Evolutionary conservation across 2,329 filamentous ascomycete genomes (phyloP).

Genomic region (Ceratocystis colombiana): DNA sequence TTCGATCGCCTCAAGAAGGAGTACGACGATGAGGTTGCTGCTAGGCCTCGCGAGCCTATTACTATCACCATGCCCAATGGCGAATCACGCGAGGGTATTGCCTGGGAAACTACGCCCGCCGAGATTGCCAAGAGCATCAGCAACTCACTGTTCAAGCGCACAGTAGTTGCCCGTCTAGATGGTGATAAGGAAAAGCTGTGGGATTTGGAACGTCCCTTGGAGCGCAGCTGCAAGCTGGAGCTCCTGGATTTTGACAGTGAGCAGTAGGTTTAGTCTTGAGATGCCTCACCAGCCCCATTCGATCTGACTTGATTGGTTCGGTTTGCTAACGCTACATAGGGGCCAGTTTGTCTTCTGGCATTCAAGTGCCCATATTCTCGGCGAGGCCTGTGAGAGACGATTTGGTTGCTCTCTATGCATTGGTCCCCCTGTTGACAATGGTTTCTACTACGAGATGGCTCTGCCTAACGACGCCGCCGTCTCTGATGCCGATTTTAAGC

Average conservation of each 20-base stretch:
- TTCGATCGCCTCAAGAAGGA: constrained; percentile 77
- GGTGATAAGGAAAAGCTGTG: constrained; percentile 62
- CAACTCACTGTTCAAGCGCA: constrained; percentile 77
- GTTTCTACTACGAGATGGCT: constrained; percentile 97
- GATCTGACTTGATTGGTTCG: background rate
- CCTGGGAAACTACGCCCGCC: constrained; percentile 84
- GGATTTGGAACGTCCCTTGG: constrained; percentile 85
- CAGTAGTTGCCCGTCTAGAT: constrained; percentile 76
- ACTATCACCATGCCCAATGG: constrained; percentile 64
- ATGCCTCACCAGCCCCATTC: background rate
- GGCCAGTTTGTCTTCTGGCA: constrained; percentile 98
- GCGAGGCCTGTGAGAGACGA: constrained; percentile 80
- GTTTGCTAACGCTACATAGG: constrained; percentile 26
- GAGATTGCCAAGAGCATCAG: constrained; percentile 68
- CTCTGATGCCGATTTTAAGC: constrained; percentile 68
- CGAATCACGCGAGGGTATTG: constrained; percentile 59
- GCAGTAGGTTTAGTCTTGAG: constrained; percentile 23
- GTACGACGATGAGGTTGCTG: constrained; percentile 64
- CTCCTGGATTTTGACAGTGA: constrained; percentile 64
- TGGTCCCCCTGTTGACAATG: constrained; percentile 80
- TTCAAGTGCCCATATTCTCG: constrained; percentile 89
- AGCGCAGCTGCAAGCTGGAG: constrained; percentile 76
- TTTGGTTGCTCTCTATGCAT: constrained; percentile 91
- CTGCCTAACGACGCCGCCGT: constrained; percentile 61
- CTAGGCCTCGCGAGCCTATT: constrained; percentile 63